Evolutionary conservation across 176 grass and related monocot genomes (phyloP).

Genomic region (Eragrostis nindensis): DNA sequence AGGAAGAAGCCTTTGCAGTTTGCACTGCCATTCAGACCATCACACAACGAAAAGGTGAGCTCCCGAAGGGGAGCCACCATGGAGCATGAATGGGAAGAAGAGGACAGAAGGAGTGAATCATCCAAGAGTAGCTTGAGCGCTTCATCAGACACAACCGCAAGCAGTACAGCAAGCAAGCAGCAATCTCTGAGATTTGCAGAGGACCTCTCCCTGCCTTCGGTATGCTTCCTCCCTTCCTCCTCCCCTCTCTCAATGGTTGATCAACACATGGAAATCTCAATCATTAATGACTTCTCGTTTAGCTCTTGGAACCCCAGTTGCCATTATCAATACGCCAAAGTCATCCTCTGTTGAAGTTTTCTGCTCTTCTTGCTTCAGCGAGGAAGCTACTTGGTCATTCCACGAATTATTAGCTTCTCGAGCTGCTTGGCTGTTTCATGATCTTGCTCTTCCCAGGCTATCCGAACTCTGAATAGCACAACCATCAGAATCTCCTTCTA

Average conservation of each 20-base stretch:
- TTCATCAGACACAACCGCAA: slow-evolving; percentile 47
- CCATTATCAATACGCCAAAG: background rate
- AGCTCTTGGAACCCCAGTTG: background rate
- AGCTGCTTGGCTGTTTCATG: background rate
- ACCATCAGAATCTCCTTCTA: slow-evolving; percentile 6
- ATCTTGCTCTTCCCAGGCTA: background rate
- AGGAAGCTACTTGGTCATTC: background rate
- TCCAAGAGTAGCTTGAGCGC: slow-evolving; percentile 33
- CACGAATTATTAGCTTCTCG: background rate
- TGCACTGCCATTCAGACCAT: slow-evolving; percentile 27
- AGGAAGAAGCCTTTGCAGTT: slow-evolving; percentile 13
- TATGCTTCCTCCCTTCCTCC: slow-evolving; percentile 48
- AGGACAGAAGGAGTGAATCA: slow-evolving; percentile 20
- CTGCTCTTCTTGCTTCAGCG: background rate
- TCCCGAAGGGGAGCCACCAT: slow-evolving; percentile 32
- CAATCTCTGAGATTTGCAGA: slow-evolving; percentile 76
- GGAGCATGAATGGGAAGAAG: slow-evolving; percentile 44
- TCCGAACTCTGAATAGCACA: background rate
- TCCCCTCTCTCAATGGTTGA: slow-evolving; percentile 3
- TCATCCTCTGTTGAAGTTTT: background rate
- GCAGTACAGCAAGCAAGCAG: slow-evolving; percentile 45
- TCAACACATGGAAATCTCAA: background rate
- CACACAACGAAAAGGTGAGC: slow-evolving; percentile 27
- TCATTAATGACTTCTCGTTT: background rate
- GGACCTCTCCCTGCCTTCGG: slow-evolving; percentile 84